Evolutionary conservation across 768 basidiomycete species (phyloP), one percentile per base, ranked within the genome.

Genomic region (Leccinum aurantiacum): DNA sequence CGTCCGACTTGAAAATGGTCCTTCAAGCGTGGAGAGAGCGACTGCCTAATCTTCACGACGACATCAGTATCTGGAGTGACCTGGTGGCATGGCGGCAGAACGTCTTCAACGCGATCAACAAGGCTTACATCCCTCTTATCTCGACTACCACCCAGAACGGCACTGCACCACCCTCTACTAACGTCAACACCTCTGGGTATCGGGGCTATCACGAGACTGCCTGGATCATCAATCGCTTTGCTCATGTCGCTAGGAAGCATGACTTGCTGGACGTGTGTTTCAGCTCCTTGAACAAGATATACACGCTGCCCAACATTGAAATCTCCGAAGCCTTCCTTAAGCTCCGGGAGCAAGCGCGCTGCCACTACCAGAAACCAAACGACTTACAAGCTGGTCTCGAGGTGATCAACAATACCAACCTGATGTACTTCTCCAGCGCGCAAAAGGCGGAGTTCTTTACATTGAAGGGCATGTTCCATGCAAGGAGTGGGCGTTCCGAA

Each of bases 381-480:
- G 95, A 98, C 71, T 84, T 97, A 59, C 88, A 92, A 65, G 92
- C 93, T 4, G 97, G 97, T 27, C 78, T 99, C 48, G 97, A 99
- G 71, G 95, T 97, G 58, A 99, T 99, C 81, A 99, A 98, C 75
- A 98, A 98, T 69, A 99, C 97, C 14, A 99, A 99, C 72, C 78
- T 99, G 59, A 92, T 96, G 83, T 99, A 98, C 79, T 99, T 99
- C 77, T 93, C 95, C 19, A 85, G 79, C 7, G 76, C 85, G 3
- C 97, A 99, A 72, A 99, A 99, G 72, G 95, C 97, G 49, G 96
- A 99, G 72, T 99, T 99, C 76, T 93, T 93, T 74, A 98, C 95
- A 4, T 79, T 98, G 70, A 99, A 99, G 75, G 97, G 93, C 44
- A 95, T 99, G 92, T 99, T 99, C 79, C 88, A 96, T 65, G 91